These are phyloP conservation scores for Hippophae rhamnoides DNA, from an alignment of 306 rosid genomes.

Conservation along the genomic window DNA sequence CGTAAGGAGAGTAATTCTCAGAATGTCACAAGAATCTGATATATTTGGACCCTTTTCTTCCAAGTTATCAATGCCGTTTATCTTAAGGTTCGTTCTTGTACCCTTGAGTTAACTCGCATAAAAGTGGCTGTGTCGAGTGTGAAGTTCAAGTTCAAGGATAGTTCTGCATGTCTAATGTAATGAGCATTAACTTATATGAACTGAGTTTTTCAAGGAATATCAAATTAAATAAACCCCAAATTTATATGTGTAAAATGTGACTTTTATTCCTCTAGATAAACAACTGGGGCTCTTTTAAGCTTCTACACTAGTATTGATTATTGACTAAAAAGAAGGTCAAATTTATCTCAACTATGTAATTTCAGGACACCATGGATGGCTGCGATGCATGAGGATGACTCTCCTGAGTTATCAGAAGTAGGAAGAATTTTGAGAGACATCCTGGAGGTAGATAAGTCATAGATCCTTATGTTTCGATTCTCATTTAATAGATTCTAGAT, in stretches of 20 bases:
- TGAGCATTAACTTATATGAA: too few relatives aligned
- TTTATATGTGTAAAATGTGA: too few relatives aligned
- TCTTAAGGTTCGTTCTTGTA: slow-evolving; percentile 41
- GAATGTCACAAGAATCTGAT: slow-evolving; percentile 66
- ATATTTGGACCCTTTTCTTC: slow-evolving; percentile 55
- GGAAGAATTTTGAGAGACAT: slow-evolving; percentile 44
- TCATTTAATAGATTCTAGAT: neutral
- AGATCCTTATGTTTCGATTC: neutral
- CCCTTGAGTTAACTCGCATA: neutral
- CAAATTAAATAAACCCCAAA: too few relatives aligned
- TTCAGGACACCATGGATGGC: slow-evolving; percentile 77
- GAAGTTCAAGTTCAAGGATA: too few relatives aligned
- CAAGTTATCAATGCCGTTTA: slow-evolving; percentile 50
- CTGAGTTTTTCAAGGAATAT: too few relatives aligned
- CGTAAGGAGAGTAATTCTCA: slow-evolving; percentile 77
- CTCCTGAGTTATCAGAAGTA: slow-evolving; percentile 63
- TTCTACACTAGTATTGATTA: too few relatives aligned
- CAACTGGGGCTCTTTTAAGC: too few relatives aligned
- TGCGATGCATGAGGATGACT: slow-evolving; percentile 77
- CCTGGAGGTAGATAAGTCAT: slow-evolving; percentile 45
- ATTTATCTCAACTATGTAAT: neutral
- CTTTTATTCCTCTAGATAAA: too few relatives aligned
- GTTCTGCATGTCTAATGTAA: too few relatives aligned
- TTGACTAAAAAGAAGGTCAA: too few relatives aligned
- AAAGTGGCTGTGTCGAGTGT: too few relatives aligned